Conservation (phyloP, 257 asterid genomes). For the Fraxinus anomala region DNA sequence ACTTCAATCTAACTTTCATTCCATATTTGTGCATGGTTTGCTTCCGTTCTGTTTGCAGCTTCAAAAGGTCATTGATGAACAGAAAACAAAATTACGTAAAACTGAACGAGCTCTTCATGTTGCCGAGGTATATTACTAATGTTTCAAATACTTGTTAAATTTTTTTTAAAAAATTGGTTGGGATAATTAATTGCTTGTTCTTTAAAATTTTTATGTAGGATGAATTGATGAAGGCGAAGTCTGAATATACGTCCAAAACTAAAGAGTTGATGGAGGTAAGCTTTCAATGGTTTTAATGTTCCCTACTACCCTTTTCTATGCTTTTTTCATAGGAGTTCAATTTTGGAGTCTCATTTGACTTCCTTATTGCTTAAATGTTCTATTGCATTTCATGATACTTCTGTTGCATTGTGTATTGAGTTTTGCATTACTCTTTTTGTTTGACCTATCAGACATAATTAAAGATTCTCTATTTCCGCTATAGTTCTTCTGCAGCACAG, state of each 20-base stretch:
- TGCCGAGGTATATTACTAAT: constrained; percentile 68
- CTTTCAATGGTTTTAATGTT: background rate
- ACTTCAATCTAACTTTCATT: background rate
- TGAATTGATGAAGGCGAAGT: constrained; percentile 80
- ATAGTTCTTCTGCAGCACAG: background rate
- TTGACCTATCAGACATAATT: background rate
- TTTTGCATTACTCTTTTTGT: too few relatives aligned
- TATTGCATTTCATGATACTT: background rate
- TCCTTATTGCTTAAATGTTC: background rate
- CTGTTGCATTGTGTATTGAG: too few relatives aligned
- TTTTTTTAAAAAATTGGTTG: background rate
- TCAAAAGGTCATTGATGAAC: constrained; percentile 56
- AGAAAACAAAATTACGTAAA: constrained; percentile 71
- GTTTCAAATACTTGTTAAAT: constrained; percentile 16
- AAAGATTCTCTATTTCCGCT: background rate
- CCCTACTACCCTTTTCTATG: background rate
- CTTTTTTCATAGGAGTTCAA: background rate
- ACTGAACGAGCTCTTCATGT: constrained; percentile 90
- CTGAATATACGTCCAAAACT: constrained; percentile 64
- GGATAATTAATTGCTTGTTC: constrained; percentile 11
- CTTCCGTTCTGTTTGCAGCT: constrained; percentile 50
- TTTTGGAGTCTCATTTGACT: background rate
- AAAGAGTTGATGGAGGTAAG: constrained; percentile 77
- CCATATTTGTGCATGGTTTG: background rate
- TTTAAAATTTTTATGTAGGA: constrained; percentile 53